Percentiles rank a stretch among this genome's conserved stretches.
Conservation (phyloP, 2,329 filamentous ascomycete genomes). For the Ilyonectria destructans region DNA sequence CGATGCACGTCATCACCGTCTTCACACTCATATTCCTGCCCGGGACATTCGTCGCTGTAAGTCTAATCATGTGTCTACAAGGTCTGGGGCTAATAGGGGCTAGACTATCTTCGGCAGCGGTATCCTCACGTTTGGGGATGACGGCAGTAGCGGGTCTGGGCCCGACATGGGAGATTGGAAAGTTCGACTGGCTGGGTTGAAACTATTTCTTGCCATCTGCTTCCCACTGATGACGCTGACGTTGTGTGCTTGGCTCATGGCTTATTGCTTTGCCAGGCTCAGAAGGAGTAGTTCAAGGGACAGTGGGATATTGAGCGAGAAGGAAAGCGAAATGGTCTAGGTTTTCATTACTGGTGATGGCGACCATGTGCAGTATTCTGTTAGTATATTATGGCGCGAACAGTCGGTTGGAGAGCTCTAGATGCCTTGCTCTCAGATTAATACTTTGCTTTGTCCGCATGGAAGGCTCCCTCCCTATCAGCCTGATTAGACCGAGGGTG, state of each 20-base stretch:
- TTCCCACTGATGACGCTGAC: constrained; percentile 14
- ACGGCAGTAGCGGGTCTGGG: constrained; percentile 14
- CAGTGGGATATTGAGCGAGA: not conserved
- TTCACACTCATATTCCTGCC: constrained; percentile 68
- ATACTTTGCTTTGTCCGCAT: no score
- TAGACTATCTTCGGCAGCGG: constrained; percentile 29
- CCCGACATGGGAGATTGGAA: constrained; percentile 26
- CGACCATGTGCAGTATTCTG: not conserved
- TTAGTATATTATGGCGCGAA: not conserved
- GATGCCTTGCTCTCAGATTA: no score
- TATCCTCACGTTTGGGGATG: constrained; percentile 18
- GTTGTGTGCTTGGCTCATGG: constrained; percentile 8
- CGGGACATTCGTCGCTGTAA: constrained; percentile 49
- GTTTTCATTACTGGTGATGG: not conserved
- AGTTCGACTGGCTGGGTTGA: constrained; percentile 16
- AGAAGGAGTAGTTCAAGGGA: constrained; percentile 1
- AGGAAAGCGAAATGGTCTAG: constrained; percentile 3
- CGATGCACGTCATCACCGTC: constrained; percentile 37
- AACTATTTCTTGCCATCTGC: constrained; percentile 20
- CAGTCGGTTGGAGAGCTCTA: not conserved
- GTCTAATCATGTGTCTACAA: not conserved
- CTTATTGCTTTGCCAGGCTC: constrained; percentile 5
- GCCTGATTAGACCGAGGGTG: no score
- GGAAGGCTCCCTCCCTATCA: no score
- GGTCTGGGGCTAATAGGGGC: not conserved